phyloP scores from a whole-genome alignment of 2,329 filamentous ascomycete genomes.

The Pestalotiopsis sp. region DNA sequence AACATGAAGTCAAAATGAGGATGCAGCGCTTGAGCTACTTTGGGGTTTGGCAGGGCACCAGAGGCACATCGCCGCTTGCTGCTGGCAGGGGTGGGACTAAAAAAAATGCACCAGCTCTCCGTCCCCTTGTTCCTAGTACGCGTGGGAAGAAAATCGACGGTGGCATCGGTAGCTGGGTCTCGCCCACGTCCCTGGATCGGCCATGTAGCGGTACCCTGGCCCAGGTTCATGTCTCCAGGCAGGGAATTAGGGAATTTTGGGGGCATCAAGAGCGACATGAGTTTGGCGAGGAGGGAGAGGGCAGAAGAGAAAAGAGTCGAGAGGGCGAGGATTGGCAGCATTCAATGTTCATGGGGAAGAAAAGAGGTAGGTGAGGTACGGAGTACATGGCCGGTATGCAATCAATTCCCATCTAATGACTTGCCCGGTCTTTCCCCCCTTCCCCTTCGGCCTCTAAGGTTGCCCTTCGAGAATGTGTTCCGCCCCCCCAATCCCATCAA shows the following conservation, averaged over 20 bases:
- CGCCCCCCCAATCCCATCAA: conserved; percentile 9
- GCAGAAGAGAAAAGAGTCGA: background rate
- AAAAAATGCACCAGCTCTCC: background rate
- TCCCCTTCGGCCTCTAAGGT: background rate
- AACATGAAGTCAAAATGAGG: conserved; percentile 15
- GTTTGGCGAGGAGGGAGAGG: background rate
- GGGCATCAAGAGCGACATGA: background rate
- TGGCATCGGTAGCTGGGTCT: background rate
- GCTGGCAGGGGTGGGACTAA: background rate
- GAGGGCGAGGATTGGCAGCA: background rate
- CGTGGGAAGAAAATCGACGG: background rate
- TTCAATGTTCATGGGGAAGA: background rate
- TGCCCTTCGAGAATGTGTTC: background rate
- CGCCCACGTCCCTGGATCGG: conserved; percentile 12
- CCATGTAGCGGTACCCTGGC: conserved; percentile 6
- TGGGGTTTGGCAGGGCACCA: conserved; percentile 8
- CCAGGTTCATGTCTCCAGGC: background rate
- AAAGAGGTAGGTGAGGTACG: background rate
- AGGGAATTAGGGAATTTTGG: background rate
- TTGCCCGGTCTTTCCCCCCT: background rate
- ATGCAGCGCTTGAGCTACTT: conserved; percentile 6
- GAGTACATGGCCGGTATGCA: background rate
- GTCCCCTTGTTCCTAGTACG: conserved; percentile 9
- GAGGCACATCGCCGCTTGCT: background rate
- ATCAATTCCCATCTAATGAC: background rate